Base-by-base conservation (phyloP, 208 protist species). In the Perkinsela sp. region DNA sequence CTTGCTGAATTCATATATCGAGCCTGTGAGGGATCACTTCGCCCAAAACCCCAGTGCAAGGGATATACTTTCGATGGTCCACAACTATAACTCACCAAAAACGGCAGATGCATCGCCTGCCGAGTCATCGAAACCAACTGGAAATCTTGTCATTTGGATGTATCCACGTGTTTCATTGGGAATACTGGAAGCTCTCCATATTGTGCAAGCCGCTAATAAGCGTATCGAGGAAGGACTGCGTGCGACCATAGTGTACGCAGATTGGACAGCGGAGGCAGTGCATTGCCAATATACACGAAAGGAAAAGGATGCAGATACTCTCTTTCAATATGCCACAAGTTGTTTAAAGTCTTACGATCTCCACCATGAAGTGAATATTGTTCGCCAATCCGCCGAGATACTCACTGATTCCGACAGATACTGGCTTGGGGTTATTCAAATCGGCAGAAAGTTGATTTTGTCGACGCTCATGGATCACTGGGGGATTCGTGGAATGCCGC, bases 1-100 rank as follows among this genome's bases (percentile, higher is more conserved):
- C 1, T 78, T 78, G 29, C 75, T 97, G 66, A 96, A 98, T 76
- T 29, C 1, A 1, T 75, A 95, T 2, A 77, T 97, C 1, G 82
- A 93, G 30, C 95, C 95, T 30, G 93, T 98, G 6, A 80, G 93
- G 28, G 72, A 86, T 29, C 92, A 97, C 78, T 97, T 97, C 65
- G 68, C 71, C 0, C 76, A 78, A 31, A 78, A 95, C 75, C 67
- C 75, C 0, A 72, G 84, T 48, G 94, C 93, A 22, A 80, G 78
- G 40, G 70, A 74, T 6, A 77, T 97, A 30, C 76, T 96, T 16
- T 80, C 85, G 68, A 71, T 78, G 66, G 91, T 97, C n/a, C 88
- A 84, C 22, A 22, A 67, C 6, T 67, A 72, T 22, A 57, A 66
- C 29, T 28, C 6, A 32, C 40, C 72, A 13, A 67, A 70, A 13